These are phyloP conservation scores for Metschnikowia lachancei DNA, from an alignment of 805 yeast species.

Conservation along the genomic window DNA sequence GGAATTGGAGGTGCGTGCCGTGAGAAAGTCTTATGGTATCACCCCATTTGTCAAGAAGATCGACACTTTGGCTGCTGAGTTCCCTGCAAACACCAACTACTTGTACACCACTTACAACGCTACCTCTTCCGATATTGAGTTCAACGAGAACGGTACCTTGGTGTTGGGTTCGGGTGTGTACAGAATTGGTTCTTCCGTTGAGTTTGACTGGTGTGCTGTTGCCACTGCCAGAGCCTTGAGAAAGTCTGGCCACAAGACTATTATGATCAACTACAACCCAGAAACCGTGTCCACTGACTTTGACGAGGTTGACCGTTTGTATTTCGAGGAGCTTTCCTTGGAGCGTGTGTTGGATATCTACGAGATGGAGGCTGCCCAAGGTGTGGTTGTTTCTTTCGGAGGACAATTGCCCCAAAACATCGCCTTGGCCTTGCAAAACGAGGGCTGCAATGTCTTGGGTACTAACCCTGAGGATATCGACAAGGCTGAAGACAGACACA, in stretches of 20 bases:
- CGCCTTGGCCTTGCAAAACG: slow-evolving; percentile 75
- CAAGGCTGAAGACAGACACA: slow-evolving; percentile 97
- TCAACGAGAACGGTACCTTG: slow-evolving; percentile 87
- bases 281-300: slow-evolving; percentile 98
- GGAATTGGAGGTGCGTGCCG: slow-evolving; percentile 79
- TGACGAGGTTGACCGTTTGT: slow-evolving; percentile 95
- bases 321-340: slow-evolving; percentile 90
- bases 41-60: slow-evolving; percentile 94
- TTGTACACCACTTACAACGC: slow-evolving; percentile 96
- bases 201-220: slow-evolving; percentile 99
- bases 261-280: slow-evolving; percentile 97
- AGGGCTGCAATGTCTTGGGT: slow-evolving; percentile 88
- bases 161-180: slow-evolving; percentile 99
- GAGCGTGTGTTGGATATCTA: slow-evolving; percentile 98
- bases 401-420: slow-evolving; percentile 98
- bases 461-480: slow-evolving; percentile 94
- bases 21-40: slow-evolving; percentile 76
- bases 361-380: slow-evolving; percentile 84
- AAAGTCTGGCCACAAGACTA: slow-evolving; percentile 80
- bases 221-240: slow-evolving; percentile 93
- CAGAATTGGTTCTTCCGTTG: slow-evolving; percentile 97
- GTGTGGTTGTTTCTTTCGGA: slow-evolving; percentile 94
- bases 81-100: slow-evolving; percentile 96
- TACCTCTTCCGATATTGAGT: slow-evolving; percentile 73
- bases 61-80: slow-evolving; percentile 97